Base-by-base conservation (phyloP, 768 basidiomycete genomes). In the Paxillus rubicundulus region DNA sequence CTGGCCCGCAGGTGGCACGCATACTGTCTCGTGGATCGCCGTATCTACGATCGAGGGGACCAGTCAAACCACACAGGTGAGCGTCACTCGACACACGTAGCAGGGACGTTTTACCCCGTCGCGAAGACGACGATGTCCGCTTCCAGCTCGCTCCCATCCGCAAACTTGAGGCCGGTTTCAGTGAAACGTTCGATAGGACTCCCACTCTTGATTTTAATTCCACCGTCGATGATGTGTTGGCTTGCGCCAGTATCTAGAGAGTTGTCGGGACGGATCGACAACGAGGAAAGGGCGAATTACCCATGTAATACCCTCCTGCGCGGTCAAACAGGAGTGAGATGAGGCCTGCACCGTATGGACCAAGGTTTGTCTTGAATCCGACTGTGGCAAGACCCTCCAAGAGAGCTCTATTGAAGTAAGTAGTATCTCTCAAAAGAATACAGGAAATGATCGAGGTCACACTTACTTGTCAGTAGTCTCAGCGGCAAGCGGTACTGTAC, bases 181-280 rank as follows among this genome's bases (percentile, higher is more conserved):
- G n/a, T n/a, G n/a, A n/a, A n/a, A n/a, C n/a, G n/a, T n/a, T n/a
- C n/a, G n/a, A n/a, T n/a, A n/a, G n/a, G n/a, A n/a, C n/a, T n/a
- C n/a, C n/a, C n/a, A n/a, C n/a, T n/a, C n/a, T n/a, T n/a, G n/a
- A n/a, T n/a, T n/a, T n/a, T n/a, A n/a, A n/a, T 80, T 40, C 73
- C 69, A 14, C 81, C 77, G 18, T 76, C 62, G 18, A 70, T 71
- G 57, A 81, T 74, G 47, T 74, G 65, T 47, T 73, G 68, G 46
- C 74, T 73, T 1, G 76, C 74, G 9, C 77, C 78, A 8, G 60
- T 57, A n/a, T 71, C 72, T 72, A 38, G 45, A 16, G 7, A 20
- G 4, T n/a, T 6, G 2, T 1, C 13, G 41, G 3, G 44, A 20
- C 28, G 36, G 20, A 8, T 33, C 17, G 16, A 10, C 16, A 14